Conservation (phyloP, 768 basidiomycete species). For the Leucocoprinus leucothites region DNA sequence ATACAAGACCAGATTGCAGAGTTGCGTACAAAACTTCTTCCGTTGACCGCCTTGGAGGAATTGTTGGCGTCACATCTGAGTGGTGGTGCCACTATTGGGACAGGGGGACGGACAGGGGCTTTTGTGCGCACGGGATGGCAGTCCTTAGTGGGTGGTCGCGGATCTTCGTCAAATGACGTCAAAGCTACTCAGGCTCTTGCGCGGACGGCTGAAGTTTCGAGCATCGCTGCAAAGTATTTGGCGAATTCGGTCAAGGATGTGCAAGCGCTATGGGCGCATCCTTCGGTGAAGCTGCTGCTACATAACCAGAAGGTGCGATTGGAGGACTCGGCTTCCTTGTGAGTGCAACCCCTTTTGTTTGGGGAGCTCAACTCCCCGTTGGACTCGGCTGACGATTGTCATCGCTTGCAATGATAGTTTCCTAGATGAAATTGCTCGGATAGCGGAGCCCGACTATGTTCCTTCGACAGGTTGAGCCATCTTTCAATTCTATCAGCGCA, state of each 20-base stretch:
- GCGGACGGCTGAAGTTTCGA: conserved; percentile 33
- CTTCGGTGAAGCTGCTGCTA: conserved; percentile 56
- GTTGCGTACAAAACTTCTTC: conserved; percentile 55
- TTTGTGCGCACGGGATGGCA: conserved; percentile 77
- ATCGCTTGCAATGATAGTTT: conserved; percentile 44
- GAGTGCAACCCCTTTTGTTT: conserved; percentile 25
- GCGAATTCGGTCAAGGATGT: conserved; percentile 49
- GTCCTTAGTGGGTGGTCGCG: conserved; percentile 32
- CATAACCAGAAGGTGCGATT: conserved; percentile 57
- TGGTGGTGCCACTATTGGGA: conserved; percentile 54
- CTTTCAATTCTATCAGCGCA: too few relatives aligned
- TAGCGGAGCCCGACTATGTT: conserved; percentile 65
- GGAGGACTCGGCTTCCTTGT: conserved; percentile 79
- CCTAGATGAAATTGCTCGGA: conserved; percentile 59
- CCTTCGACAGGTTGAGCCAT: conserved; percentile 59
- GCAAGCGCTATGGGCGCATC: conserved; percentile 66
- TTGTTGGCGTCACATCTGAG: conserved; percentile 66
- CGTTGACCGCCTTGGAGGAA: conserved; percentile 65
- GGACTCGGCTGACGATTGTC: neutral
- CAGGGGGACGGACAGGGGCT: conserved; percentile 56
- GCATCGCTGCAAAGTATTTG: conserved; percentile 55
- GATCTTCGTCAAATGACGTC: conserved; percentile 12
- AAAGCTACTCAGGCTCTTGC: conserved; percentile 27
- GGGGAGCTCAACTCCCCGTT: conserved; percentile 6
- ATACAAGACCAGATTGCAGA: conserved; percentile 41